A percentile compares a stretch with the other conserved stretches of the same genome.
phyloP scores from a whole-genome alignment of 2,329 filamentous ascomycete genomes.

The Pseudopyrenochaeta lycopersici region DNA sequence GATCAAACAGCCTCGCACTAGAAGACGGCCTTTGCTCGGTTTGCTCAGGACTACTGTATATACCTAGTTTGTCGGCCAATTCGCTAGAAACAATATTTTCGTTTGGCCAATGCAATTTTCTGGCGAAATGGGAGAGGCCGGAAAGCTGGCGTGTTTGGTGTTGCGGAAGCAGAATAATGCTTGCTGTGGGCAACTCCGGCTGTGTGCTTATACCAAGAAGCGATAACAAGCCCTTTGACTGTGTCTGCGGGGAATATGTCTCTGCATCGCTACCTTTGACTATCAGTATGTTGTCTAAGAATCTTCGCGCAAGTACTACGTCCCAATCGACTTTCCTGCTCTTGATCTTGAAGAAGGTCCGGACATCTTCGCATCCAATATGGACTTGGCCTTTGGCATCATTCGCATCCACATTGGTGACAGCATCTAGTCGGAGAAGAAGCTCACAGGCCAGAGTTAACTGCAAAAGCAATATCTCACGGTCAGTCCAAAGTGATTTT shows the following conservation, averaged over 20 bases:
- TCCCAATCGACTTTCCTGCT: slow-evolving; percentile 66
- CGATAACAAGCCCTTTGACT: slow-evolving; percentile 39
- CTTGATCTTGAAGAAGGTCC: slow-evolving; percentile 56
- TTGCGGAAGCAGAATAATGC: slow-evolving; percentile 46
- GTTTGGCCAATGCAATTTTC: slow-evolving; percentile 60
- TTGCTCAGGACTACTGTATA: slow-evolving; percentile 21
- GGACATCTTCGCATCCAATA: slow-evolving; percentile 55
- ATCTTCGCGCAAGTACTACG: slow-evolving; percentile 61
- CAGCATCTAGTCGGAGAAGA: slow-evolving; percentile 62
- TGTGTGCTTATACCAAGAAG: slow-evolving; percentile 32
- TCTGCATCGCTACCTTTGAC: slow-evolving; percentile 33
- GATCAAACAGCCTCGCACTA: slow-evolving; percentile 32
- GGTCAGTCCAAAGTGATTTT: slow-evolving; percentile 49
- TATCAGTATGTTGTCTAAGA: slow-evolving; percentile 61
- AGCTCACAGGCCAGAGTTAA: slow-evolving; percentile 64
- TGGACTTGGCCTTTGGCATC: slow-evolving; percentile 50
- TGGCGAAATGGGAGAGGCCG: slow-evolving; percentile 61
- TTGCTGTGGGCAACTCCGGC: slow-evolving; percentile 28
- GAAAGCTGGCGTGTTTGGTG: slow-evolving; percentile 55
- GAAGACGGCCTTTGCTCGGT: slow-evolving; percentile 24
- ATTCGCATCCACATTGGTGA: slow-evolving; percentile 42
- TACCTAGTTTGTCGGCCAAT: slow-evolving; percentile 49
- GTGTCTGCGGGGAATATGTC: slow-evolving; percentile 22
- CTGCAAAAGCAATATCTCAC: slow-evolving; percentile 64
- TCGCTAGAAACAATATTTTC: slow-evolving; percentile 48